Base-by-base conservation (phyloP, 2,329 filamentous ascomycete species). In the Penicillium sp. region DNA sequence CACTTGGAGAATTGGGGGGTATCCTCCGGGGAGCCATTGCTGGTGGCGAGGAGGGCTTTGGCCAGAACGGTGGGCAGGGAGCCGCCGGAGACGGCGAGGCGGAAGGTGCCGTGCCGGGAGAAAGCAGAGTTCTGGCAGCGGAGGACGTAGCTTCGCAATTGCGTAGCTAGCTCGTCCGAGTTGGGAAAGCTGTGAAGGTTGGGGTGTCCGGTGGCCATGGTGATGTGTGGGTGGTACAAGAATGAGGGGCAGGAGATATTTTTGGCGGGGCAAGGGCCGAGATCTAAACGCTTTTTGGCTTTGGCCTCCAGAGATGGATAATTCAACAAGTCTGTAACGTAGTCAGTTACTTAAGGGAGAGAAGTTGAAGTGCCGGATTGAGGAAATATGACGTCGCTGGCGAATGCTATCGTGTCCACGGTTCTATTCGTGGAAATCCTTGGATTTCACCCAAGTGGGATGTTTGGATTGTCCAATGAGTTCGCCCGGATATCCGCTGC, bases 71-170 rank as follows among this genome's bases (percentile, higher is more conserved):
- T 85, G 50, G 93, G 93, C 40, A 98, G 81, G 15, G 90, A 96
- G 61, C 93, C 93, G 60, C 93, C 93, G 0, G 91, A 97, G 46
- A 97, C 86, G 58, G 84, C 93, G 53, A 98, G 77, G 71, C 94
- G 91, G 79, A 98, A 97, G 66, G 78, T 78, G 56, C 80, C 78
- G 71, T 97, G 93, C 55, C 90, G 87, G 58, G 77, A 74, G 56
- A 97, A 73, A 52, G 89, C 88, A 53, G 83, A 79, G 64, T 84
- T 84, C 72, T 98, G 91, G 63, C 80, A 83, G 62, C 86, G 80
- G 61, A 96, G 78, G 62, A 97, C 76, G 72, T 94, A 96, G 61
- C 81, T 75, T 65, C 90, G 85, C 61, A 98, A 81, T 57, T 84
- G 83, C 32, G 79, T 74, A 19, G 89, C 87, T 59, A 98, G 83